A percentile compares a stretch with the other conserved stretches of the same genome.
These are phyloP conservation scores for Alternaria gansuensis DNA, from an alignment of 2,329 filamentous ascomycete genomes.

Conservation along the genomic window DNA sequence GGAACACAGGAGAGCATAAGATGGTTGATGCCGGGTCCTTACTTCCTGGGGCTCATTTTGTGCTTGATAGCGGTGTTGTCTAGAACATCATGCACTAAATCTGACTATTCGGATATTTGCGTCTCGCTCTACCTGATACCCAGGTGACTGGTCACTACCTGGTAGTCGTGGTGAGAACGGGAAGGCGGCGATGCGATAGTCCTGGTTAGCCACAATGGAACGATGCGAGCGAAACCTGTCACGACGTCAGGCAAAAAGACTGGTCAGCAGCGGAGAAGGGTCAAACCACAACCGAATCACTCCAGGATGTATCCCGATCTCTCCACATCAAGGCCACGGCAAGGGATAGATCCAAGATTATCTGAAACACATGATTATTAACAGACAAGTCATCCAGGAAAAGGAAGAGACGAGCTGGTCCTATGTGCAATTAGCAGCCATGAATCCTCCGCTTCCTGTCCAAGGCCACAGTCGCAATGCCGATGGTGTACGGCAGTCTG, in stretches of 20 bases:
- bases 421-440: constrained; percentile 39
- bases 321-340: constrained; percentile 19
- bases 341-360: constrained; percentile 17
- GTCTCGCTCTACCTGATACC: background rate
- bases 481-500: constrained; percentile 9
- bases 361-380: constrained; percentile 29
- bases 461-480: constrained; percentile 15
- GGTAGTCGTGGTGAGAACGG: background rate
- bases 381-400: constrained; percentile 23
- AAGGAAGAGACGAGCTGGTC: constrained; percentile 30
- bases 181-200: no score
- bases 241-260: constrained; percentile 24
- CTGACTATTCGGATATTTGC: background rate
- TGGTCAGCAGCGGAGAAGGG: constrained; percentile 14
- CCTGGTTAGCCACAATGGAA: background rate
- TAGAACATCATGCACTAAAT: background rate
- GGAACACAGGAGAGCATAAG: background rate
- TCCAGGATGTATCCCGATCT: background rate
- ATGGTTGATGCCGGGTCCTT: background rate
- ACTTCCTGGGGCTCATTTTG: background rate
- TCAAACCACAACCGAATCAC: constrained; percentile 21
- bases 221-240: constrained; percentile 18
- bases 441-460: constrained; percentile 22
- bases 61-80: background rate
- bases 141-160: background rate